Base-by-base conservation (phyloP, 129 eudicot genomes). In the Tagetes patula region DNA sequence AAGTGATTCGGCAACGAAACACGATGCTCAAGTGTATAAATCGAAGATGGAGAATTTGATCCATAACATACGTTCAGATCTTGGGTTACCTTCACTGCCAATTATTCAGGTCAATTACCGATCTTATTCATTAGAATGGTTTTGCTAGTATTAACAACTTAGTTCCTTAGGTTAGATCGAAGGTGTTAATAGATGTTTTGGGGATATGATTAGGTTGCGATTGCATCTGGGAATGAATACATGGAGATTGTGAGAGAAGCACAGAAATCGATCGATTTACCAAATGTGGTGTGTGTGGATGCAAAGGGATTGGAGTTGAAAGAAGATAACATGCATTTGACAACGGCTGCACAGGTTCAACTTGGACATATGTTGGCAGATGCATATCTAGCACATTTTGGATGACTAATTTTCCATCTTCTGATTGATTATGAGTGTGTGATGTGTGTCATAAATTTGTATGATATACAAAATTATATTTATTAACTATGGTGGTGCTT, bases 321-420 rank as follows among this genome's bases (percentile, higher is more conserved):
- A 46, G 95, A 86, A 76, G 97, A 91, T 61, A 81, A 91, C 42
- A 69, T 88, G 20, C 97, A 88, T 76, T 69, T 91, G 9, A 91
- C 96, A 8, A 91, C 95, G 1, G 78, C 39, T 43, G 82, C 97
- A 40, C 95, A 88, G 74, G 90, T 91, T 71, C 74, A 84, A 36
- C 79, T 91, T 70, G 96, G 97, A 42, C 84, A 74, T 1, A 82
- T 84, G 88, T 77, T 91, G 80, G 97, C 95, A 11, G 78, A 86
- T 12, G 90, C 97, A 0, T 91, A 80, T 75, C 88, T 91, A 37
- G 67, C 86, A 10, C 85, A 84, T 73, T 91, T 86, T 39, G 78
- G 78, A 33, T 73, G 71, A 55, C 27, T 20, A 20, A 20, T 20
- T 20, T 20, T 20, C 27, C 27, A 20, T 20, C 27, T 20, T 20